A percentile compares a stretch with the other conserved stretches of the same genome.
phyloP scores from a whole-genome alignment of 768 basidiomycete species.

The Saitozyma podzolica region DNA sequence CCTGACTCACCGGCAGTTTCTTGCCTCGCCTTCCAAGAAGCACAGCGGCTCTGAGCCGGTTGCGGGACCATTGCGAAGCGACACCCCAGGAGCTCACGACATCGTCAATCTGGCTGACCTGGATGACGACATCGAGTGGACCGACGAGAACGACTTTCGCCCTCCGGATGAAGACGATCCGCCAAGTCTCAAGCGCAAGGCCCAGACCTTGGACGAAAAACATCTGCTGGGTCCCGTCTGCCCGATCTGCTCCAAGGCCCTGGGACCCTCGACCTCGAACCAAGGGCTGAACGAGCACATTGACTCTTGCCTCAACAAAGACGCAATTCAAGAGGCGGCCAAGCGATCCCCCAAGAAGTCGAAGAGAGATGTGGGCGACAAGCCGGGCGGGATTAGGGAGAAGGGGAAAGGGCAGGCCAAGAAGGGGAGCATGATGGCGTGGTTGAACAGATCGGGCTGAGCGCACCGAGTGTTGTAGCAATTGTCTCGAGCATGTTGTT shows the following conservation, averaged over 20 bases:
- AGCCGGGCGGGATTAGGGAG: slow-evolving; percentile 7
- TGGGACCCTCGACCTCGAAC: slow-evolving; percentile 66
- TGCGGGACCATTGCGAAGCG: too few relatives aligned
- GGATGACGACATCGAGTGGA: slow-evolving; percentile 20
- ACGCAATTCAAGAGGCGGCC: slow-evolving; percentile 63
- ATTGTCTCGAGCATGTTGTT: too few relatives aligned
- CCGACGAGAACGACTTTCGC: slow-evolving; percentile 17
- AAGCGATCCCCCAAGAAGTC: slow-evolving; percentile 23
- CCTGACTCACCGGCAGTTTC: too few relatives aligned
- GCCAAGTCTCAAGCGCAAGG: too few relatives aligned
- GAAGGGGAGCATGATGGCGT: slow-evolving; percentile 26
- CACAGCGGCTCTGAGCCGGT: too few relatives aligned
- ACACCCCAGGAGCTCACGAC: slow-evolving; percentile 5
- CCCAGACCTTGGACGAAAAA: too few relatives aligned
- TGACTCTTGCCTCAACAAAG: slow-evolving; percentile 81
- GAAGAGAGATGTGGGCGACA: slow-evolving; percentile 16
- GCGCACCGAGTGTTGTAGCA: neutral
- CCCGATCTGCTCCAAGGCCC: slow-evolving; percentile 67
- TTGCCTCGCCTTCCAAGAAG: too few relatives aligned
- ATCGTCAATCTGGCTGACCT: slow-evolving; percentile 18
- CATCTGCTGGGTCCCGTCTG: slow-evolving; percentile 57
- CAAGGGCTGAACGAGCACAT: slow-evolving; percentile 79
- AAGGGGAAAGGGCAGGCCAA: slow-evolving; percentile 13
- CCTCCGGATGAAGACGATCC: slow-evolving; percentile 4
- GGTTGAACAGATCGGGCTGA: slow-evolving; percentile 12